These are phyloP conservation scores for Glycine soja DNA, from an alignment of 306 rosid genomes.

Conservation along the genomic window DNA sequence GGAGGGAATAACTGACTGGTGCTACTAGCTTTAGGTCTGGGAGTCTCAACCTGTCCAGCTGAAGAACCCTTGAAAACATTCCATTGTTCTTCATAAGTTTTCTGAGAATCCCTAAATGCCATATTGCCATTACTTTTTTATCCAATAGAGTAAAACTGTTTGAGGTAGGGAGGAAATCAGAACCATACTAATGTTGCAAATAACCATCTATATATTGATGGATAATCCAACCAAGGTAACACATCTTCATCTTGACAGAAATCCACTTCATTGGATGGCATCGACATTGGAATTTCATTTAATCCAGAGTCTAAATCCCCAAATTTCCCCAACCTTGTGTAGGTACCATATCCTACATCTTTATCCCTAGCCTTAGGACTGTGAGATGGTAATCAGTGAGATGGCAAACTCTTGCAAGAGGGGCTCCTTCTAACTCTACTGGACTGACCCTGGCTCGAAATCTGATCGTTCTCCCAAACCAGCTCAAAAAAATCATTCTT, in stretches of 20 bases:
- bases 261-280: conserved; percentile 70
- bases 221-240: conserved; percentile 86
- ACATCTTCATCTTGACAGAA: conserved; percentile 72
- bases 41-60: conserved; percentile 53
- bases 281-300: conserved; percentile 67
- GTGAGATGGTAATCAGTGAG: conserved; percentile 71
- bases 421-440: conserved; percentile 75
- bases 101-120: conserved; percentile 58
- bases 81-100: conserved; percentile 59
- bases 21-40: conserved; percentile 53
- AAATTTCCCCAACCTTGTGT: conserved; percentile 65
- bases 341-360: conserved; percentile 58
- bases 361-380: conserved; percentile 65
- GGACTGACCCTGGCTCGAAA: conserved; percentile 78
- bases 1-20: conserved; percentile 54
- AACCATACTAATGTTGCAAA: conserved; percentile 68
- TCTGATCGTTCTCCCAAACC: conserved; percentile 91
- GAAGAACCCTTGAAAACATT: conserved; percentile 61
- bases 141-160: conserved; percentile 56
- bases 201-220: conserved; percentile 71
- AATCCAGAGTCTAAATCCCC: conserved; percentile 61
- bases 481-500: conserved; percentile 83
- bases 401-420: conserved; percentile 58
- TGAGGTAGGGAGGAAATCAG: conserved; percentile 62
- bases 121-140: conserved; percentile 58